Percentiles rank a stretch among this genome's conserved stretches.
phyloP scores from a whole-genome alignment of 441 rosid genomes.

The Adansonia gregorii region DNA sequence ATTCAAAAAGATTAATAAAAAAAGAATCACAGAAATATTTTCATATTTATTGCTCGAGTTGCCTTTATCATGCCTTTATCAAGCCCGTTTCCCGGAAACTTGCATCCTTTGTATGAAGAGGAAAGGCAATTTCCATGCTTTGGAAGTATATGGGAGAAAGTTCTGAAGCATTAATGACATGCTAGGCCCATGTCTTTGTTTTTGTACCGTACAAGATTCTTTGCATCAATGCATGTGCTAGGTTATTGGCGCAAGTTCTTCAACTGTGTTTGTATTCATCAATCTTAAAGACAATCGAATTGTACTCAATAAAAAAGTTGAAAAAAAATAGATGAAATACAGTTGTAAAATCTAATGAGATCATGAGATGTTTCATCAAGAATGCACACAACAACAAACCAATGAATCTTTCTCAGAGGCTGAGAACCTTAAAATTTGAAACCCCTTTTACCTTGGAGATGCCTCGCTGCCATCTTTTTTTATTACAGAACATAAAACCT shows the following conservation, averaged over 20 bases:
- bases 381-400: constrained; percentile 31
- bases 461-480: constrained; percentile 72
- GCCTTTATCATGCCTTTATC: not conserved
- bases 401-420: constrained; percentile 56
- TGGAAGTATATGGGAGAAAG: not conserved
- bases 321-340: constrained; percentile 18
- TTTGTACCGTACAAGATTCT: not conserved
- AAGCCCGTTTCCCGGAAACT: not conserved
- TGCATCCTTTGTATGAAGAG: not conserved
- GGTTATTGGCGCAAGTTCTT: not conserved
- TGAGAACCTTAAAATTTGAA: constrained; percentile 41
- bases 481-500: constrained; percentile 78
- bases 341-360: constrained; percentile 15
- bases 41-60: not conserved
- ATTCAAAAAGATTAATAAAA: constrained; percentile 3
- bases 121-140: constrained; percentile 21
- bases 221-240: not conserved
- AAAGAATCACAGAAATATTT: not conserved
- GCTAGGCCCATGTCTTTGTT: not conserved
- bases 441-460: constrained; percentile 52
- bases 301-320: not conserved
- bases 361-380: constrained; percentile 11
- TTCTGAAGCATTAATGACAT: not conserved
- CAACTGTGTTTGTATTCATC: constrained; percentile 9
- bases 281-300: not conserved